Evolutionary conservation across 1,284 basidiomycete species (phyloP), one percentile per base, ranked within the genome.

Genomic region (Leccinum holopus): DNA sequence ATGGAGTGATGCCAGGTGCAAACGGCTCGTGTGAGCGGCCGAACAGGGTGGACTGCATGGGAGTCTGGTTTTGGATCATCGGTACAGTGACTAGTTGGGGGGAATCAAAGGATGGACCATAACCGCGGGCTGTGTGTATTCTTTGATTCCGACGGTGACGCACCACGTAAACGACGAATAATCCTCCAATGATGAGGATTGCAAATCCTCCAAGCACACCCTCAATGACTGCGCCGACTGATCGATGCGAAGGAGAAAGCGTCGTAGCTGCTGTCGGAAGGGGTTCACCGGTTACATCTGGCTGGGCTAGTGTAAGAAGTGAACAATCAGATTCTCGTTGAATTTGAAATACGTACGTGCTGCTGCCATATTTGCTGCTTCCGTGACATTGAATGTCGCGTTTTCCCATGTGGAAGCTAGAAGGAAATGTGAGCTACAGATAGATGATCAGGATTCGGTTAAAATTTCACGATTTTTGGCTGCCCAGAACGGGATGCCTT

Each of bases 401-500:
- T 64, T 58, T 11, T 41, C 2, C 65, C 73, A 72, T 12, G 32
- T 58, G 9, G 39, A 44, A 51, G 71, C 71, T 72, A 54, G 16
- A 32, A 58, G n/a, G 56, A 55, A 41, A 16, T 6, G 11, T 71
- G 37, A 64, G 61, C 47, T 25, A 51, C 10, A 30, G 3, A 28
- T n/a, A 10, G 11, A 52, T 52, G 49, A 37, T 12, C 0, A 18
- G 3, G n/a, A 4, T 11, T 28, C 41, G 2, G 30, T 32, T n/a
- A 59, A 54, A 56, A 39, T 16, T 65, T 37, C 35, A 75, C 71
- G 72, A n/a, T 75, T 63, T 35, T 56, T 65, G 14, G 60, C 28
- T 5, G 73, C 65, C 67, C 69, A 72, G 57, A 39, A 68, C 1
- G 71, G 73, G 53, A 72, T 68, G 7, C 65, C 56, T 35, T 63